Base-by-base conservation (phyloP, 2,329 filamentous ascomycete species). In the Trichothecium roseum region DNA sequence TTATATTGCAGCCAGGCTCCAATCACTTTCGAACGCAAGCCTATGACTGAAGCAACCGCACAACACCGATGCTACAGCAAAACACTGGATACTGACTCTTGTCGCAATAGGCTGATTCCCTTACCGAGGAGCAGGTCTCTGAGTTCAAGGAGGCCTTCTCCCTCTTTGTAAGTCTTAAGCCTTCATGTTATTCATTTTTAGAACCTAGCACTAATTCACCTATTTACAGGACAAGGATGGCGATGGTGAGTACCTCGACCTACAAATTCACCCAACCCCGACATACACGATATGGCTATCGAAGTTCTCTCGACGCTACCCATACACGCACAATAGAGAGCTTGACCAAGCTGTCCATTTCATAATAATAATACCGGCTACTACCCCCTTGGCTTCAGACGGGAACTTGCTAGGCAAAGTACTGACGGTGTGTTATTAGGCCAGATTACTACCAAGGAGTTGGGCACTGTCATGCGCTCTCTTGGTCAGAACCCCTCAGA, bases 131-230 rank as follows among this genome's bases (percentile, higher is more conserved):
- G 72, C 91, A 98, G 78, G 91, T 98, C 63, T 96, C 91, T 62
- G 91, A 98, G 73, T 98, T 96, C 76, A 98, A 96, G 84, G 91
- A 98, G 73, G 91, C 91, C 37, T 98, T 98, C 72, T 98, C 91
- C 63, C 85, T 98, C 49, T 98, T 98, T 68, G 91, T 98, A 81
- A 81, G 91, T 66, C 17, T 31, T 30, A 15, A 24, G 9, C 28
- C 28, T 33, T 13, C 10, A 17, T 16, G 27, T n/a, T 12, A 28
- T 34, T n/a, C 27, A n/a, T 24, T 28, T 20, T 16, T 22, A 18
- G 20, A 14, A 28, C n/a, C 20, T 28, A 27, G 15, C n/a, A 28
- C 18, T 16, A 14, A 26, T 26, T 13, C 18, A 10, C 35, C 28
- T 38, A 35, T 38, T 37, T 42, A 56, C 52, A 88, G 84, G 84